phyloP scores from a whole-genome alignment of 768 basidiomycete genomes.

The Erythrobasidium yunnanense region DNA sequence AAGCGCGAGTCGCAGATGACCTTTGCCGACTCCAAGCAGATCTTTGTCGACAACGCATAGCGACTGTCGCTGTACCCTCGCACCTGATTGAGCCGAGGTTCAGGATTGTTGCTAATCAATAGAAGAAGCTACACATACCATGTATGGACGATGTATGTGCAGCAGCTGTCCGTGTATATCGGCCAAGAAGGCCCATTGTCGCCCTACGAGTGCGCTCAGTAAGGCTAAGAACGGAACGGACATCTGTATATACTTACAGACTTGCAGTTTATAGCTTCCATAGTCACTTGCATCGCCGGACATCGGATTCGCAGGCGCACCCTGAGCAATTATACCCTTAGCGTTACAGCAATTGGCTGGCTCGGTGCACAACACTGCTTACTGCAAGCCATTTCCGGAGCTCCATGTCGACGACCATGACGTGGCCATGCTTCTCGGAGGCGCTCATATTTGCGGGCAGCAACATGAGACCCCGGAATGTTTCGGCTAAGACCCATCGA shows the following conservation, averaged over 20 bases:
- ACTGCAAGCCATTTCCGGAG: neutral
- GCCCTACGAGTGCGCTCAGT: too few species aligned
- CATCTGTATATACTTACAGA: too few species aligned
- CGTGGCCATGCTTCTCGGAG: conserved; percentile 1
- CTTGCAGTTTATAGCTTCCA: conserved; percentile 1
- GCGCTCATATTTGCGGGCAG: conserved; percentile 8
- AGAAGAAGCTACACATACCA: neutral
- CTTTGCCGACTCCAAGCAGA: conserved; percentile 16
- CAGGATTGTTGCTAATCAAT: neutral
- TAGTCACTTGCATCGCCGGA: neutral
- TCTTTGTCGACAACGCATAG: conserved; percentile 5
- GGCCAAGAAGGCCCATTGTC: conserved; percentile 7
- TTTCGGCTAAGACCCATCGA: neutral
- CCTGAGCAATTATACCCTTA: too few species aligned
- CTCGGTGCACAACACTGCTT: neutral
- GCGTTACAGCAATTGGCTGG: too few species aligned
- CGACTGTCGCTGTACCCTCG: conserved; percentile 11
- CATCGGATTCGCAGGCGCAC: neutral
- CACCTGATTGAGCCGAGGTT: neutral
- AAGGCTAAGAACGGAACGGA: too few species aligned
- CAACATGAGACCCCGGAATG: neutral
- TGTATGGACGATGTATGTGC: conserved; percentile 10
- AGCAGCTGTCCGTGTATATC: conserved; percentile 16
- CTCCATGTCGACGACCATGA: neutral
- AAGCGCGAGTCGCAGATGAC: conserved; percentile 6